Percentiles rank a stretch among this genome's conserved stretches.
Conservation (phyloP, 1,139 yeast genomes). For the Groenewaldozyma sp. region DNA sequence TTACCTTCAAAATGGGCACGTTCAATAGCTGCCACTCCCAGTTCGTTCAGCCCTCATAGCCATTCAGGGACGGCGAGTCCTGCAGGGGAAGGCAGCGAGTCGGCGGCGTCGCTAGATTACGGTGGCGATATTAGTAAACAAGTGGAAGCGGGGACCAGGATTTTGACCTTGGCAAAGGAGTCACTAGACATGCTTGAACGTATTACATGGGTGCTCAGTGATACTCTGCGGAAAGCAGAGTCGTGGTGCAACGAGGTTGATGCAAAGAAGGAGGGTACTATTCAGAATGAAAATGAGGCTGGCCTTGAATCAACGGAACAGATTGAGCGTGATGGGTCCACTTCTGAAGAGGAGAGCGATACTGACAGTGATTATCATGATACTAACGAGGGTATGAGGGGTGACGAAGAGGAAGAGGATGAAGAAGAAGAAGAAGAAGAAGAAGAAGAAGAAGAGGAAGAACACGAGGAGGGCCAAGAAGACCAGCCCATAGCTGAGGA, state of each 20-base stretch:
- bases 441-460: conserved; percentile 6
- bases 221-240: conserved; percentile 76
- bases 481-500: conserved; percentile 1
- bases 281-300: neutral
- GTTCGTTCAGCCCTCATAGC: conserved; percentile 21
- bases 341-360: neutral
- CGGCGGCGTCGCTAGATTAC: neutral
- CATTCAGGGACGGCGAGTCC: conserved; percentile 5
- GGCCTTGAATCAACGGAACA: too few relatives aligned
- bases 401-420: conserved; percentile 5
- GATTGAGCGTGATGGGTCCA: conserved; percentile 4
- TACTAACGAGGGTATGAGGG: neutral
- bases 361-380: conserved; percentile 3
- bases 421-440: conserved; percentile 3
- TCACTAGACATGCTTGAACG: conserved; percentile 80
- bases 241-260: conserved; percentile 44
- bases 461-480: conserved; percentile 5
- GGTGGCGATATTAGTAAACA: conserved; percentile 1
- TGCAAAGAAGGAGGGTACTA: conserved; percentile 11
- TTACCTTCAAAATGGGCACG: conserved; percentile 59
- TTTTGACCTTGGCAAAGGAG: conserved; percentile 77
- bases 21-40: conserved; percentile 11
- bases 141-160: conserved; percentile 51
- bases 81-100: neutral
- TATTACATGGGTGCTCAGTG: conserved; percentile 74